phyloP scores from a whole-genome alignment of 441 rosid species.

The Adansonia madagascariensis region DNA sequence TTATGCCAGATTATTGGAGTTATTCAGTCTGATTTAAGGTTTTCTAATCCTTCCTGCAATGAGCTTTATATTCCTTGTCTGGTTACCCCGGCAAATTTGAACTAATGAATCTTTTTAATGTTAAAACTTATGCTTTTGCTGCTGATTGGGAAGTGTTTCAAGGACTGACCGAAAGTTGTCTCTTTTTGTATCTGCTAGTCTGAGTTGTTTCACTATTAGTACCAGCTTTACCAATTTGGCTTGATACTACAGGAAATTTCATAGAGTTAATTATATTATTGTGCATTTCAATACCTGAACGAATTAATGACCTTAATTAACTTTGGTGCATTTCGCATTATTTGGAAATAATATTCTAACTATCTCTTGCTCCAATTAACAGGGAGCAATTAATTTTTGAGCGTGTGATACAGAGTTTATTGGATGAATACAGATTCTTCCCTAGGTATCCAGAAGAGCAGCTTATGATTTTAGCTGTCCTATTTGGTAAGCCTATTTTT shows the following conservation, averaged over 20 bases:
- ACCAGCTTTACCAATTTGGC: not conserved
- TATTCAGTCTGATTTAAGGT: not conserved
- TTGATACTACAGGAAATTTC: not conserved
- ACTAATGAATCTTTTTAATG: not conserved
- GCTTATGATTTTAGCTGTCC: conserved; percentile 85
- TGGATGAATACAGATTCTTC: conserved; percentile 91
- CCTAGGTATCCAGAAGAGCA: conserved; percentile 96
- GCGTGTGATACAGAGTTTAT: conserved; percentile 89
- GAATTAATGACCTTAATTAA: too few species aligned
- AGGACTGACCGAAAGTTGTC: not conserved
- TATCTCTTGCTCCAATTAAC: conserved; percentile 29
- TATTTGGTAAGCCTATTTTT: conserved; percentile 71
- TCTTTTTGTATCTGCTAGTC: not conserved
- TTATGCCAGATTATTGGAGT: not conserved
- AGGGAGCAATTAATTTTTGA: conserved; percentile 91
- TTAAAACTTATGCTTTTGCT: not conserved
- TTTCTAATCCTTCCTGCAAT: not conserved
- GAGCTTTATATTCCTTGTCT: not conserved
- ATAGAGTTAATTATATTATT: not conserved
- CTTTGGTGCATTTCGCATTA: not conserved
- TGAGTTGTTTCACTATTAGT: not conserved
- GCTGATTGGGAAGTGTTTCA: not conserved
- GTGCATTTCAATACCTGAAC: not conserved
- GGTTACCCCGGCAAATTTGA: not conserved
- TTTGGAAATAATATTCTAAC: not conserved